Evolutionary conservation across 2,329 filamentous ascomycete species (phyloP), one percentile per base, ranked within the genome.

Genomic region (Apiospora sp.): DNA sequence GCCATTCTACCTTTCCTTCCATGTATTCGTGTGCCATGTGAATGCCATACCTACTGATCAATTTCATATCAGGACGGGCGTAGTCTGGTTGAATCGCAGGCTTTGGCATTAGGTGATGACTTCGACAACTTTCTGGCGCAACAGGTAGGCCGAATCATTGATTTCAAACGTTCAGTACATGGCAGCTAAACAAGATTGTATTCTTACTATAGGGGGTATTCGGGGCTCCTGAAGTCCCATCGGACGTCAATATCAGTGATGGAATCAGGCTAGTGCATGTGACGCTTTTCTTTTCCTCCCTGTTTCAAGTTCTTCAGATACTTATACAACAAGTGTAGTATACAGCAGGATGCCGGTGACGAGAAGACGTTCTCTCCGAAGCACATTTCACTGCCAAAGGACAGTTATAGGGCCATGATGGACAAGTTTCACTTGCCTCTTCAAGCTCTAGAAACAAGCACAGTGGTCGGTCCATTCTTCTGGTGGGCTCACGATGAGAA

Each of bases 391-490:
- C 41, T 72, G 3, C 48, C 37, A 12, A 69, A 64, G 37, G 71
- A 58, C 14, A 22, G 14, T 2, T 69, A 69, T 30, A 51, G 64
- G 13, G 7, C 30, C 12, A 54, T 72, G 67, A 51, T 72, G 12
- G 27, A 43, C 7, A 37, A 46, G 5, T 37, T 72, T 10, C 44
- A 24, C 8, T 61, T 72, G 27, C 71, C 71, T 3, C 30, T 58
- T 19, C 67, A 67, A 37, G 14, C 46, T 10, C 43, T 72, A 16
- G 71, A 72, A 41, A 72, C 71, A 10, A 58, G 48, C 12, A 72
- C 64, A 3, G 71, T 72, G 14, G 71, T 72, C 7, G 71, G 71
- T 4, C 71, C 71, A 4, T 72, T 72, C 49, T 69, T 69, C 24
- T 72, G 71, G 71, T 72, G 71, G 71, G 68, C 67, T 5, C 19